Conservation (phyloP, 495 filamentous ascomycete genomes). For the Sporormia fimetaria region DNA sequence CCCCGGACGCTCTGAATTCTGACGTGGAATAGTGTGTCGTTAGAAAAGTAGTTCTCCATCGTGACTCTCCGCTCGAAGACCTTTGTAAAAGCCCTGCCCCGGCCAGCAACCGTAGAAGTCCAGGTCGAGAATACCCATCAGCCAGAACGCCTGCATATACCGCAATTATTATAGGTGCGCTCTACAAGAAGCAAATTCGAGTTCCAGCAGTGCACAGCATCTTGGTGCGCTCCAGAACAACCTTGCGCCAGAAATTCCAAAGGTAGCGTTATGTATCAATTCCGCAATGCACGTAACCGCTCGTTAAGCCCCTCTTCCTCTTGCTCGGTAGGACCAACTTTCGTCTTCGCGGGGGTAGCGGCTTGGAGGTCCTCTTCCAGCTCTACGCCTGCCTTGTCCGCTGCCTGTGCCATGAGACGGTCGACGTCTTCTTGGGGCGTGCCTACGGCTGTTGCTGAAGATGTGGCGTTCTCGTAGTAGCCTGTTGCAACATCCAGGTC, state of each 20-base stretch:
- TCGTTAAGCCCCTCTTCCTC: conserved; percentile 39
- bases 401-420: conserved; percentile 64
- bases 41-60: no score
- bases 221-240: no score
- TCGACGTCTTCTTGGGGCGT: conserved; percentile 79
- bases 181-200: no score
- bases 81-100: no score
- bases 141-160: no score
- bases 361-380: conserved; percentile 57
- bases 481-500: conserved; percentile 72
- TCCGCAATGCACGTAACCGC: conserved; percentile 39
- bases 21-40: no score
- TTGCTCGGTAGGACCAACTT: conserved; percentile 33
- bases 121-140: no score
- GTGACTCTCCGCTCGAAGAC: no score
- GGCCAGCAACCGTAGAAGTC: no score
- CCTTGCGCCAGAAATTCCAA: not conserved
- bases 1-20: no score
- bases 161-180: no score
- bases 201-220: no score
- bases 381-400: conserved; percentile 72
- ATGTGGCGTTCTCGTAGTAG: conserved; percentile 75
- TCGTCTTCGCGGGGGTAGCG: conserved; percentile 31
- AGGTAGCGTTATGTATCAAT: conserved; percentile 25
- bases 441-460: conserved; percentile 57